Conservation (phyloP, 2,329 filamentous ascomycete species). For the Sordariomycetes sp. region DNA sequence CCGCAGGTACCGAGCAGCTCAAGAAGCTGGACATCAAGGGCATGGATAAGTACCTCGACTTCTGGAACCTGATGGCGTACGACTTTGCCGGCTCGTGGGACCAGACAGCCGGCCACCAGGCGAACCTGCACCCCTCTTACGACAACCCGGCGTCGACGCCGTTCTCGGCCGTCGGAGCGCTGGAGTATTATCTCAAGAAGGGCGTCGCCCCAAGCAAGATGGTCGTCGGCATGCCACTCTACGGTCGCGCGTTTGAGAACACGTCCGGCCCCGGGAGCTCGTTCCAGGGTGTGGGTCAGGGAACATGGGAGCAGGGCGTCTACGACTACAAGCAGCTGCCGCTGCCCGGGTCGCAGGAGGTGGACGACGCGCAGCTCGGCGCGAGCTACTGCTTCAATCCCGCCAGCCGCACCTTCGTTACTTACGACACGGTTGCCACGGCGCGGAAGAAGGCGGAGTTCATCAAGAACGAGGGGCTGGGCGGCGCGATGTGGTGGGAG, state of each 20-base stretch:
- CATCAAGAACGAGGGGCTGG: conserved; percentile 55
- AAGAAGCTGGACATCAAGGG: conserved; percentile 47
- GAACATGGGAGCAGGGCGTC: conserved; percentile 75
- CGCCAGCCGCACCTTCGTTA: conserved; percentile 54
- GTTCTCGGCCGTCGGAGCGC: conserved; percentile 62
- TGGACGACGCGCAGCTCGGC: conserved; percentile 49
- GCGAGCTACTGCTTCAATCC: conserved; percentile 73
- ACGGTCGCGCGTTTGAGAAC: conserved; percentile 73
- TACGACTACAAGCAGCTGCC: conserved; percentile 87
- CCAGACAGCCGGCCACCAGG: conserved; percentile 58
- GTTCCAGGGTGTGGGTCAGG: conserved; percentile 64
- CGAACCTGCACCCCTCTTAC: conserved; percentile 59
- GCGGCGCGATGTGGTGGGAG: conserved; percentile 98
- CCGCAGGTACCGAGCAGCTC: conserved; percentile 53
- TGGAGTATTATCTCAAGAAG: conserved; percentile 57
- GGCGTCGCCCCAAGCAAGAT: conserved; percentile 63
- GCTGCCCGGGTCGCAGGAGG: conserved; percentile 51
- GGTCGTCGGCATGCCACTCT: conserved; percentile 84
- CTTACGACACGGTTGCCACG: conserved; percentile 64
- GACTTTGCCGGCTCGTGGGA: conserved; percentile 85
- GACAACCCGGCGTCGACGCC: conserved; percentile 57
- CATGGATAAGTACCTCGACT: conserved; percentile 59
- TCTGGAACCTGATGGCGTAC: conserved; percentile 82
- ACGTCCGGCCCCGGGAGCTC: conserved; percentile 64
- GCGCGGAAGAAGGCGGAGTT: conserved; percentile 61